Evolutionary conservation across 1,284 basidiomycete genomes (phyloP).

Genomic region (Microbotryum intermedium): DNA sequence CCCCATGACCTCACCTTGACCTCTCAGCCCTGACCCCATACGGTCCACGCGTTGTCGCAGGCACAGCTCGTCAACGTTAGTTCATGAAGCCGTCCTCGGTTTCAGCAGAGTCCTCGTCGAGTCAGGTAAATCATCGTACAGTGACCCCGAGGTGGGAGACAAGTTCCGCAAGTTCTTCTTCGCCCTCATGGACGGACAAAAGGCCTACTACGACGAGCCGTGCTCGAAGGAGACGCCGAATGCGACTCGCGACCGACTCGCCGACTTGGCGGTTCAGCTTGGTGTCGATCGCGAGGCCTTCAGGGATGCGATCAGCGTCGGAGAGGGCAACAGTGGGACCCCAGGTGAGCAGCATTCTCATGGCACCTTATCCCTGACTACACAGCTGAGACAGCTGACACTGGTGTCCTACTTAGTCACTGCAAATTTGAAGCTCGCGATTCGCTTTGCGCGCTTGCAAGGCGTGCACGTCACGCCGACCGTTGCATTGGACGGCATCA

Average conservation of each 20-base stretch:
- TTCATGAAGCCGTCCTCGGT: conserved; percentile 40
- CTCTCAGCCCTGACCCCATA: conserved; percentile 33
- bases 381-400: not conserved
- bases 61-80: conserved; percentile 29
- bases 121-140: conserved; percentile 33
- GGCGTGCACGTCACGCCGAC: conserved; percentile 42
- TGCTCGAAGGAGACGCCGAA: conserved; percentile 37
- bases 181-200: conserved; percentile 37
- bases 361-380: no score
- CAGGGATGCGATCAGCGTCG: conserved; percentile 36
- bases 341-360: conserved; percentile 9
- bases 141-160: conserved; percentile 20
- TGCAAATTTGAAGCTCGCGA: conserved; percentile 27
- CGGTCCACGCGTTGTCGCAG: conserved; percentile 18
- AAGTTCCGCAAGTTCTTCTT: conserved; percentile 38
- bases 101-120: conserved; percentile 35
- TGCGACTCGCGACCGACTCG: conserved; percentile 37
- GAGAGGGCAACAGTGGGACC: conserved; percentile 39
- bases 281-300: conserved; percentile 36
- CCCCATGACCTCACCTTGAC: not conserved
- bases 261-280: conserved; percentile 35
- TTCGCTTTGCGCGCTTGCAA: conserved; percentile 35
- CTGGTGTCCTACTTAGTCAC: conserved; percentile 5
- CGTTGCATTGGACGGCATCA: conserved; percentile 50
- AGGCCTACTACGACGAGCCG: conserved; percentile 39